Conservation (phyloP, 228 moss, liverwort and hornwort genomes). For the Sphagnum magellanicum region DNA sequence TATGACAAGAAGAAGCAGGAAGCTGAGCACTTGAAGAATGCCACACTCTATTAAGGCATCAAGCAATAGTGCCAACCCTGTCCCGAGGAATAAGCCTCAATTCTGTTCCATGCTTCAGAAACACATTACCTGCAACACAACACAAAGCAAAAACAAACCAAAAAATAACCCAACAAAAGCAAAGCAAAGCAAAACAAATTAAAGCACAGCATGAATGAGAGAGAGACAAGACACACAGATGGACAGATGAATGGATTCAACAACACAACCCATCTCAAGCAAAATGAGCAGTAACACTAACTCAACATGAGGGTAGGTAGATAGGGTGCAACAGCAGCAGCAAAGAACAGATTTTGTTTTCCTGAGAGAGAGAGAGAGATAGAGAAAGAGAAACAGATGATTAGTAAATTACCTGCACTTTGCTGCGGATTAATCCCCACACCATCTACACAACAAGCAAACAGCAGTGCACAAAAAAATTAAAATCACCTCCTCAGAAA, state of each 20-base stretch:
- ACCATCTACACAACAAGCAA: conserved; percentile 58
- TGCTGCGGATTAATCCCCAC: conserved; percentile 99
- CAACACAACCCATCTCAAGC: neutral
- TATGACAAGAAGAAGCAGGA: too few species aligned
- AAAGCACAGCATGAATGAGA: neutral
- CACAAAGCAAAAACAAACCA: neutral
- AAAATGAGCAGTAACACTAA: too few species aligned
- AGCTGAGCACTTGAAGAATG: too few species aligned
- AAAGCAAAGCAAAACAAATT: neutral
- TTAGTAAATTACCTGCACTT: conserved; percentile 58
- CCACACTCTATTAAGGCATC: too few species aligned
- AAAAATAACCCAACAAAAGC: neutral
- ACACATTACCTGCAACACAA: conserved; percentile 62
- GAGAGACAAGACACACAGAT: neutral
- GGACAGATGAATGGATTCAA: neutral
- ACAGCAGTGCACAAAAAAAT: neutral
- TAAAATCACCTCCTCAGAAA: neutral
- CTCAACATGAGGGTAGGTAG: neutral
- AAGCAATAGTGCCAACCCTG: conserved; percentile 49
- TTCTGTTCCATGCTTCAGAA: conserved; percentile 95
- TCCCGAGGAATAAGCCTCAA: conserved; percentile 96
- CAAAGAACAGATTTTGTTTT: neutral
- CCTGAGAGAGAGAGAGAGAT: neutral
- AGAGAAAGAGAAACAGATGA: too few species aligned
- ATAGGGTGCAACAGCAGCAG: neutral